These are phyloP conservation scores for Mortierella alpina DNA, from an alignment of 192 early-diverging fungal species.

Conservation along the genomic window DNA sequence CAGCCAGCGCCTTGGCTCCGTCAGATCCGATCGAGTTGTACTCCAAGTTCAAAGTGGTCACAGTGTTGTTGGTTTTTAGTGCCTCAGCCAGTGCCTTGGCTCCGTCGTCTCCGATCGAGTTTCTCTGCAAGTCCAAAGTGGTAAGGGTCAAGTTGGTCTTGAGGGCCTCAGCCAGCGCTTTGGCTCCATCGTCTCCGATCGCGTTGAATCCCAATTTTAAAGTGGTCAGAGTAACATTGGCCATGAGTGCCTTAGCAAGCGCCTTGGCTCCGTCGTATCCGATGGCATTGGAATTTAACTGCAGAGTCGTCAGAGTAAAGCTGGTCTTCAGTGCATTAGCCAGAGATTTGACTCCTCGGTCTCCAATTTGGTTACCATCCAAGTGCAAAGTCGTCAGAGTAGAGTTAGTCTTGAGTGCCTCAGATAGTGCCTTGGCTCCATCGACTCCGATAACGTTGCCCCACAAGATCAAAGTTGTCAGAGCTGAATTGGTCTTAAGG, in stretches of 20 bases:
- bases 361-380: neutral
- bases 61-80: neutral
- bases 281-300: slow-evolving; percentile 10
- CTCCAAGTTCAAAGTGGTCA: neutral
- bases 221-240: neutral
- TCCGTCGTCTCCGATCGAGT: neutral
- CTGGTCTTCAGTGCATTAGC: slow-evolving; percentile 34
- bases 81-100: neutral
- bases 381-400: slow-evolving; percentile 16
- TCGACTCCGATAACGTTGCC: neutral
- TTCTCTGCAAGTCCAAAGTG: neutral
- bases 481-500: slow-evolving; percentile 14
- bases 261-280: neutral
- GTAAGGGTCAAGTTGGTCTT: neutral
- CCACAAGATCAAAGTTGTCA: slow-evolving; percentile 7
- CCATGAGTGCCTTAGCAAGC: neutral
- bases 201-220: neutral
- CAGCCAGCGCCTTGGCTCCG: no score
- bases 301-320: slow-evolving; percentile 23
- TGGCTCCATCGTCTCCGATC: neutral
- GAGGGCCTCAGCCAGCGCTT: neutral
- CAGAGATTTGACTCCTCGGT: neutral
- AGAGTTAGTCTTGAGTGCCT: slow-evolving; percentile 26
- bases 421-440: slow-evolving; percentile 6
- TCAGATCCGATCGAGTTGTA: no score